Base-by-base conservation (phyloP, 768 basidiomycete genomes). In the Cyathus striatus region DNA sequence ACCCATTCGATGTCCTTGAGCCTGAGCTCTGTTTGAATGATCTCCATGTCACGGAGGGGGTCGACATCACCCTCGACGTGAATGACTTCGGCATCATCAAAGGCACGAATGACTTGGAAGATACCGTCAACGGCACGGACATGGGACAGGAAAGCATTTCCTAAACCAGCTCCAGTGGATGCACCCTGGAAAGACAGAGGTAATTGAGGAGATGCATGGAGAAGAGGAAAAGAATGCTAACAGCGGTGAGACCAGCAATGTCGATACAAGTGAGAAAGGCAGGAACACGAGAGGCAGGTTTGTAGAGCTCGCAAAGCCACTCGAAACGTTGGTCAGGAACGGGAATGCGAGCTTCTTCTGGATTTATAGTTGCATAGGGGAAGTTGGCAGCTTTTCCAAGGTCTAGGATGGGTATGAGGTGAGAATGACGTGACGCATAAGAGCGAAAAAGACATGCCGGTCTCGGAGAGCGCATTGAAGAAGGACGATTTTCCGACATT, bases 401-500 rank as follows among this genome's bases (percentile, higher is more conserved):
- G 65, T 92, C 90, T 86, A 49, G 22, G 44, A 21, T 23, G 12
- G 37, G 17, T 47, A 59, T 57, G 48, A 33, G 44, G 38, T 32
- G 12, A 46, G 34, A 16, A 26, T 25, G n/a, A 9, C n/a, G 23
- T 16, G 22, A 23, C 23, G 17, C 36, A 22, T 22, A 38, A 33
- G 10, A 30, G 16, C 13, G 12, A 23, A 40, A n/a, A 45, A 38
- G 25, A 60, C 77, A 32, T 23, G 90, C 90, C 90, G 48, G 90
- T 91, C 55, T 93, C 80, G 23, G 95, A 94, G 41, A 98, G 79
- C 27, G 76, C 86, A 64, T 99, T 99, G 81, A 99, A 99, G 68
- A 98, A 95, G n/a, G 93, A 96, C 0, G 90, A 93, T 66, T 99
- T 98, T 49, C 96, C 96, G 53, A 98, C 95, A 62, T 99, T 97